Conservation (phyloP, 78 protist genomes). For the Planoprotostelium fungivorum region DNA sequence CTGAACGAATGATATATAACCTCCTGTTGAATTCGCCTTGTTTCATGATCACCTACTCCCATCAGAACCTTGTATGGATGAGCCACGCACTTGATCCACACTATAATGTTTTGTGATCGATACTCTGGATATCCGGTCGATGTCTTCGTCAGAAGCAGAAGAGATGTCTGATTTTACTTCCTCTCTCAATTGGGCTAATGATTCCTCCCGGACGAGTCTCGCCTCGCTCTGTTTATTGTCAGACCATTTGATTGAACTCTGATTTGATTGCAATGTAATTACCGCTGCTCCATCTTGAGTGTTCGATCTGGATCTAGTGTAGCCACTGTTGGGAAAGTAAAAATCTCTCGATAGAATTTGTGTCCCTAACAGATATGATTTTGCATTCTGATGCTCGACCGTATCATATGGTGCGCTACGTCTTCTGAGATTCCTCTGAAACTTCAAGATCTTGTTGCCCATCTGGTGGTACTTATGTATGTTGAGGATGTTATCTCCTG, state of each 20-base stretch:
- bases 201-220: not conserved
- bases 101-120: not conserved
- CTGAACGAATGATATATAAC: not conserved
- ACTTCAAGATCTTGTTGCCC: not conserved
- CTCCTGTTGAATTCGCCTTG: not conserved
- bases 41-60: not conserved
- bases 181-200: not conserved
- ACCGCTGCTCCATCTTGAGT: too few relatives aligned
- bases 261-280: too few relatives aligned
- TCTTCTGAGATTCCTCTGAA: not conserved
- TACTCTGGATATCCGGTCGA: not conserved
- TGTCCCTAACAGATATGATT: not conserved
- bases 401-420: not conserved
- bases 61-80: not conserved
- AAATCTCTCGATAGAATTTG: not conserved
- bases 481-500: not conserved
- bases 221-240: not conserved
- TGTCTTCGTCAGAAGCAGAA: not conserved
- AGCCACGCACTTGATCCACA: not conserved
- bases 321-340: not conserved
- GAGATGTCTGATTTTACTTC: not conserved
- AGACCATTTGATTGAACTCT: too few relatives aligned
- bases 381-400: not conserved
- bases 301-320: too few relatives aligned
- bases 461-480: not conserved